These are phyloP conservation scores for Emericellopsis cladophorae DNA, from an alignment of 2,329 filamentous ascomycete genomes.

Conservation along the genomic window DNA sequence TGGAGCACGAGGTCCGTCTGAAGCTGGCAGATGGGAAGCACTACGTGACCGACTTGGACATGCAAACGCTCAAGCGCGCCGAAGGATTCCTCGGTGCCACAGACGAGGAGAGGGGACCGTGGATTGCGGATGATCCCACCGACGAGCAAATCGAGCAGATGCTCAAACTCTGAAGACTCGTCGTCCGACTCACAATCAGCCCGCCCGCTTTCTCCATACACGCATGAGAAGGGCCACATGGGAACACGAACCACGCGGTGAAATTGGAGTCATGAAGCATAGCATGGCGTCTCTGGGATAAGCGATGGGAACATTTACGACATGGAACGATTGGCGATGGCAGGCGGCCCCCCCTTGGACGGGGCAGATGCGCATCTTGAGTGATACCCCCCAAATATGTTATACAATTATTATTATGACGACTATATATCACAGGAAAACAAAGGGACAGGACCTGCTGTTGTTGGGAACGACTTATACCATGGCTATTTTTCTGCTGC, in stretches of 20 bases:
- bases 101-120: constrained; percentile 76
- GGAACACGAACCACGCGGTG: too few relatives aligned
- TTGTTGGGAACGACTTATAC: too few relatives aligned
- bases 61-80: constrained; percentile 80
- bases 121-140: constrained; percentile 62
- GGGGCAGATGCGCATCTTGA: too few relatives aligned
- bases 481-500: too few relatives aligned
- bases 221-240: too few relatives aligned
- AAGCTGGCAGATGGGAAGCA: constrained; percentile 61
- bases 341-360: too few relatives aligned
- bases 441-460: background rate
- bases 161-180: constrained; percentile 7
- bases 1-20: constrained; percentile 85
- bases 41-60: constrained; percentile 87
- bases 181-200: too few relatives aligned
- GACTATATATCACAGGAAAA: background rate
- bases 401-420: background rate
- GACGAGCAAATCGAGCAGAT: constrained; percentile 48
- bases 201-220: too few relatives aligned
- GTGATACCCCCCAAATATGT: background rate
- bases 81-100: constrained; percentile 71
- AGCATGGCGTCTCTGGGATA: too few relatives aligned
- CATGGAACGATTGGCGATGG: too few relatives aligned
- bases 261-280: too few relatives aligned
- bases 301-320: too few relatives aligned